Base-by-base conservation (phyloP, 2,329 filamentous ascomycete species). In the Penicillium sp. region DNA sequence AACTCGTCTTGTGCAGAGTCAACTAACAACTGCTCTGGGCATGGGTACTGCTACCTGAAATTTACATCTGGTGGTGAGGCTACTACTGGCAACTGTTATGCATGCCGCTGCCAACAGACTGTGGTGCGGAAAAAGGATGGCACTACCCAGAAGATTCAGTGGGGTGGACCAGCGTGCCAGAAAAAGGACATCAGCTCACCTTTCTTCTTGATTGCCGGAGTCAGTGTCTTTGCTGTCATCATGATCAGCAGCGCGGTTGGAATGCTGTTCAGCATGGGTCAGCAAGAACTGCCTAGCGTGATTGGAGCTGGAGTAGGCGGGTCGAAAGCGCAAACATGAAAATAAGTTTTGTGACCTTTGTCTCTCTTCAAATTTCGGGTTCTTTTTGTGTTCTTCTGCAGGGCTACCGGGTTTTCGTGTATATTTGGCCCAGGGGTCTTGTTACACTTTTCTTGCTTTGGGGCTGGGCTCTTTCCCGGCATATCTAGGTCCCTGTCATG, bases 271-370 rank as follows among this genome's bases (percentile, higher is more conserved):
- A 87, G 80, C 61, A 90, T 98, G 68, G 95, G 93, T 33, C 85
- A 90, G 73, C 87, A 96, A 79, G 89, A 92, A 76, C 80, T 98
- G 62, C 95, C 95, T 0, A 92, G 92, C 66, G 93, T 99, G 9
- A 93, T 99, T 74, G 91, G 92, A n/a, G 95, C 95, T 48, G 95
- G 95, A 62, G 93, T 99, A 37, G 90, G 89, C 63, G 85, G 86
- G 57, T 82, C 87, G 33, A 91, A 72, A 50, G 64, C 69, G 56
- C 31, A 45, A 22, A 29, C 45, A 53, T 53, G 29, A 31, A 50
- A 16, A 11, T 3, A 14, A 11, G 27, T 29, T 11, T 29, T 22
- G 4, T 31, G 3, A 9, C 44, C 55, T 31, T 47, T 39, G 16
- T 10, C 21, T 45, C 19, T 22, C 3, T 35, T 21, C 10, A 26